Percentiles rank a stretch among this genome's conserved stretches.
Evolutionary conservation across 2,329 filamentous ascomycete genomes (phyloP).

Genomic region (Raffaelea deltoideospora): DNA sequence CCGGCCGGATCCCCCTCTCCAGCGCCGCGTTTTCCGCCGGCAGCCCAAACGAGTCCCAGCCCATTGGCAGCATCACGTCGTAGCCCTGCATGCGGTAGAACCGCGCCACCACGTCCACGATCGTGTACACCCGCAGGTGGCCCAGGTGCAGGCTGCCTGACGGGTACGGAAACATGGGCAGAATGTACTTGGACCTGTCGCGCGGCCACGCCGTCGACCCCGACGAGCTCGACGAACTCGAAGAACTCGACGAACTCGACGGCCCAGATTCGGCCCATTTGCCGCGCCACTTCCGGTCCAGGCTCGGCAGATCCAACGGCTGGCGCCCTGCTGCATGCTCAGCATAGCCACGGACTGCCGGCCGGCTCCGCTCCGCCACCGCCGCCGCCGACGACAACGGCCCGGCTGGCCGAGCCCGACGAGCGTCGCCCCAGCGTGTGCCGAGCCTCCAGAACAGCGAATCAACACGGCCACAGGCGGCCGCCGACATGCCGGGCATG

Average conservation of each 20-base stretch:
- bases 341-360: no score
- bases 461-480: no score
- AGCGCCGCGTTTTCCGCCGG: slow-evolving; percentile 87
- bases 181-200: slow-evolving; percentile 44
- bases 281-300: slow-evolving; percentile 38
- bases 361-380: slow-evolving; percentile 6
- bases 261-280: slow-evolving; percentile 29
- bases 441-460: no score
- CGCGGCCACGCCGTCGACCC: neutral
- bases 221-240: slow-evolving; percentile 4
- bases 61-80: slow-evolving; percentile 74
- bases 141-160: slow-evolving; percentile 77
- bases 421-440: no score
- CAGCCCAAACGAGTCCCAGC: slow-evolving; percentile 85
- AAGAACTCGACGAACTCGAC: slow-evolving; percentile 9
- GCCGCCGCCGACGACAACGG: no score
- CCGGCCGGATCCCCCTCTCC: slow-evolving; percentile 63
- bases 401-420: no score
- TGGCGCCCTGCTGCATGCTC: no score
- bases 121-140: slow-evolving; percentile 78
- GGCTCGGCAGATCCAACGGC: slow-evolving; percentile 29
- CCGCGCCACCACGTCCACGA: slow-evolving; percentile 71
- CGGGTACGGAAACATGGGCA: slow-evolving; percentile 90
- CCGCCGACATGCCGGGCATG: no score
- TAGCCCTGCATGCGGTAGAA: slow-evolving; percentile 61